Evolutionary conservation across 257 asterid genomes (phyloP).

Genomic region (Solanum infundibuliforme): DNA sequence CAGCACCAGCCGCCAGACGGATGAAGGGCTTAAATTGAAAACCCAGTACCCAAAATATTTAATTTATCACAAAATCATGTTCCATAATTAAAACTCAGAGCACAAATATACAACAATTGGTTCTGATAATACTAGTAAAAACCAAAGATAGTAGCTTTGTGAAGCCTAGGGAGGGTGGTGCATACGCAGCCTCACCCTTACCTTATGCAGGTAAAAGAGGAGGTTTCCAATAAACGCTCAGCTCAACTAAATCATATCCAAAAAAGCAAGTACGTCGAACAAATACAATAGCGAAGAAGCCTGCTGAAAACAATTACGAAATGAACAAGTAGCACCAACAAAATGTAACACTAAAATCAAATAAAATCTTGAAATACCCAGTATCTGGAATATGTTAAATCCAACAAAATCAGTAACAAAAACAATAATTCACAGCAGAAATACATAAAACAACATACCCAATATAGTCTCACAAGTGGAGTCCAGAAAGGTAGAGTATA

Average conservation of each 20-base stretch:
- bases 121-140: not conserved
- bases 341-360: not conserved
- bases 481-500: not conserved
- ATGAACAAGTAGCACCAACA: not conserved
- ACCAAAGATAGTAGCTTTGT: not conserved
- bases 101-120: not conserved
- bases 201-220: not conserved
- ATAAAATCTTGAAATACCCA: not conserved
- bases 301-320: not conserved
- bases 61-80: not conserved
- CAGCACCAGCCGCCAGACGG: not conserved
- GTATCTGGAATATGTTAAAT: not conserved
- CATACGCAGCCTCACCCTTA: not conserved
- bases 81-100: not conserved
- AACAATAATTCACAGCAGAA: not conserved
- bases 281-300: not conserved
- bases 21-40: not conserved
- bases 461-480: not conserved
- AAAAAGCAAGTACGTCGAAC: not conserved
- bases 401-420: not conserved
- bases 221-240: accelerated
- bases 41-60: not conserved
- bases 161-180: not conserved
- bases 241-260: not conserved
- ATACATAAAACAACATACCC: not conserved